These are phyloP conservation scores for Cordia subcordata DNA, from an alignment of 257 asterid species.

Conservation along the genomic window DNA sequence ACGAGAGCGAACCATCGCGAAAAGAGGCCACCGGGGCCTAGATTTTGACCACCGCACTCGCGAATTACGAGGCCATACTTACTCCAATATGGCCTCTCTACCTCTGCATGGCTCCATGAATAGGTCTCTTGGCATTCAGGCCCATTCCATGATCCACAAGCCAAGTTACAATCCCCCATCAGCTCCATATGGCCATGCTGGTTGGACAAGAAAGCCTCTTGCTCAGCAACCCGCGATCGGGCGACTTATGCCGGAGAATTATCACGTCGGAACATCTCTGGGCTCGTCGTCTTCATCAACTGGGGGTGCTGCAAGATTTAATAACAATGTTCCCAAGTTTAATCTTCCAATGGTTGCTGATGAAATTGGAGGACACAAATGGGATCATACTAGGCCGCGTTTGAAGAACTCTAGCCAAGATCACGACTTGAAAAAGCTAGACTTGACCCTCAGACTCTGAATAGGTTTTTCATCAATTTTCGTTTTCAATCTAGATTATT, in stretches of 20 bases:
- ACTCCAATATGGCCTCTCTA: neutral
- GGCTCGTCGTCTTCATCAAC: slow-evolving; percentile 22
- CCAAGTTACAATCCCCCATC: slow-evolving; percentile 20
- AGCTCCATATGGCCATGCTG: slow-evolving; percentile 5
- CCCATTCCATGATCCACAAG: slow-evolving; percentile 66
- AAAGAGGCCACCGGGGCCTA: slow-evolving; percentile 35
- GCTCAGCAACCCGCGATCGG: slow-evolving; percentile 55
- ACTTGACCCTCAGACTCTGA: slow-evolving; percentile 72
- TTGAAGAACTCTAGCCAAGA: slow-evolving; percentile 29
- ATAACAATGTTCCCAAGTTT: slow-evolving; percentile 21
- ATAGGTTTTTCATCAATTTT: neutral
- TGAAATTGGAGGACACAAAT: no score
- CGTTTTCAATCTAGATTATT: neutral
- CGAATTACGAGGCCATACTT: neutral
- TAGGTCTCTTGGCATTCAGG: slow-evolving; percentile 57
- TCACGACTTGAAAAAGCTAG: slow-evolving; percentile 49
- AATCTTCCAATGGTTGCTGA: slow-evolving; percentile 2
- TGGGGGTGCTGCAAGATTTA: slow-evolving; percentile 53
- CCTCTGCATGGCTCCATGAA: slow-evolving; percentile 59
- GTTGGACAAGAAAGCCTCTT: slow-evolving; percentile 42
- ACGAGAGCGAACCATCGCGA: slow-evolving; percentile 73
- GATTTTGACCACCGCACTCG: slow-evolving; percentile 4
- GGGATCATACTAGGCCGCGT: no score
- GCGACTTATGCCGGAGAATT: slow-evolving; percentile 32
- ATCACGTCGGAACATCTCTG: slow-evolving; percentile 10